Evolutionary conservation across 495 filamentous ascomycete species (phyloP).

Genomic region (Aspergillus nidulans): DNA sequence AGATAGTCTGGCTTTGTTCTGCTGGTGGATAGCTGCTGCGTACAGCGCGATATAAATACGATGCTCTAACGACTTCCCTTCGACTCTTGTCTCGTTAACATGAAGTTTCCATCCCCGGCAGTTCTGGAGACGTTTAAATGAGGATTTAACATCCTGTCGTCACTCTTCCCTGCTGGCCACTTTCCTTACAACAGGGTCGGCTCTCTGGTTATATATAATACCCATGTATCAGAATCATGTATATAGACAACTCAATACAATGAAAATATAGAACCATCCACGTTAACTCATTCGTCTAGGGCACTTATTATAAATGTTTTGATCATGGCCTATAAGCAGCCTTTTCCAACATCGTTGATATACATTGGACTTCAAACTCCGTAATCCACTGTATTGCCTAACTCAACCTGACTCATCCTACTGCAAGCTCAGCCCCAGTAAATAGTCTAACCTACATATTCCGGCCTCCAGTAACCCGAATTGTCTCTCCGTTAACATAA

Average conservation of each 20-base stretch:
- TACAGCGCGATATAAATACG: neutral
- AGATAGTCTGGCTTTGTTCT: neutral
- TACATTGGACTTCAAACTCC: too few species aligned
- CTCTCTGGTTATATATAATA: neutral
- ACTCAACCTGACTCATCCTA: too few species aligned
- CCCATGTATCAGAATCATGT: neutral
- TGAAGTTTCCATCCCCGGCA: neutral
- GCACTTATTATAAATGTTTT: neutral
- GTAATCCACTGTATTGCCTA: too few species aligned
- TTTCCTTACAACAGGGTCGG: neutral
- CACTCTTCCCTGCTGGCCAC: neutral
- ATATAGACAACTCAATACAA: neutral
- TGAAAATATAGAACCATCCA: neutral
- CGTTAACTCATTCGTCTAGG: neutral
- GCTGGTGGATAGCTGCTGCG: neutral
- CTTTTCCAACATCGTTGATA: too few species aligned
- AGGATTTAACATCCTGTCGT: neutral
- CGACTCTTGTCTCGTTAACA: neutral
- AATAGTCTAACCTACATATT: conserved; percentile 56
- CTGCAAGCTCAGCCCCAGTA: too few species aligned
- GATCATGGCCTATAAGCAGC: too few species aligned
- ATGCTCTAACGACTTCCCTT: neutral
- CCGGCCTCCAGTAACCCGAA: conserved; percentile 76
- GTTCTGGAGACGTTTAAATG: neutral
- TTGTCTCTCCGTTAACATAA: conserved; percentile 81